Conservation (phyloP, 257 asterid genomes). For the Solanum bulbocastanum region DNA sequence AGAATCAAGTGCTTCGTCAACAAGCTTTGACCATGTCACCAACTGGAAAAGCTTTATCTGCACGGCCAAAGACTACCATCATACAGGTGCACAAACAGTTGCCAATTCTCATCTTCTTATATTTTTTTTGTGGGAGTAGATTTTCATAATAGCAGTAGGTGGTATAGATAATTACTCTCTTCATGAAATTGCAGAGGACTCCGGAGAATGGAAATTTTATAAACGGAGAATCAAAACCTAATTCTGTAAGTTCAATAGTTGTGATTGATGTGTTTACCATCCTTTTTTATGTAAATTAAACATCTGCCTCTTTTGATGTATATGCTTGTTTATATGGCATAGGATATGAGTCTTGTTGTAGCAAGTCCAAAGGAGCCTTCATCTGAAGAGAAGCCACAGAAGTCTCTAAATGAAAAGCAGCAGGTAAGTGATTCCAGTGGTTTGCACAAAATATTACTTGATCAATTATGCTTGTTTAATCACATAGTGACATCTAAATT, state of each 20-base stretch:
- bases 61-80: slow-evolving; percentile 66
- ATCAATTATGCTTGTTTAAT: not conserved
- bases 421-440: slow-evolving; percentile 41
- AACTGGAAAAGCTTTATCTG: slow-evolving; percentile 67
- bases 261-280: not conserved
- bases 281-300: not conserved
- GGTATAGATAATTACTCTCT: slow-evolving; percentile 16
- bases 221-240: slow-evolving; percentile 53
- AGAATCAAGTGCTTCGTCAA: slow-evolving; percentile 97
- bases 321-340: slow-evolving; percentile 16
- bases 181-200: slow-evolving; percentile 56
- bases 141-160: slow-evolving; percentile 1
- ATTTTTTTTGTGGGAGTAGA: not conserved
- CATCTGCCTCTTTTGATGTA: not conserved
- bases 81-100: slow-evolving; percentile 41
- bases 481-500: no score
- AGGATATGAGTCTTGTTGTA: slow-evolving; percentile 49
- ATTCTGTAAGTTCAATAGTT: slow-evolving; percentile 30
- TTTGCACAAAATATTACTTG: not conserved
- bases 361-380: slow-evolving; percentile 70
- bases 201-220: slow-evolving; percentile 61
- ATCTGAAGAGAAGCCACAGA: slow-evolving; percentile 89
- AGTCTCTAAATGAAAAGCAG: slow-evolving; percentile 84
- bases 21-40: slow-evolving; percentile 97
- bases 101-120: not conserved